Evolutionary conservation across 2,329 filamentous ascomycete species (phyloP).

Genomic region (Aspergillus uvarum): DNA sequence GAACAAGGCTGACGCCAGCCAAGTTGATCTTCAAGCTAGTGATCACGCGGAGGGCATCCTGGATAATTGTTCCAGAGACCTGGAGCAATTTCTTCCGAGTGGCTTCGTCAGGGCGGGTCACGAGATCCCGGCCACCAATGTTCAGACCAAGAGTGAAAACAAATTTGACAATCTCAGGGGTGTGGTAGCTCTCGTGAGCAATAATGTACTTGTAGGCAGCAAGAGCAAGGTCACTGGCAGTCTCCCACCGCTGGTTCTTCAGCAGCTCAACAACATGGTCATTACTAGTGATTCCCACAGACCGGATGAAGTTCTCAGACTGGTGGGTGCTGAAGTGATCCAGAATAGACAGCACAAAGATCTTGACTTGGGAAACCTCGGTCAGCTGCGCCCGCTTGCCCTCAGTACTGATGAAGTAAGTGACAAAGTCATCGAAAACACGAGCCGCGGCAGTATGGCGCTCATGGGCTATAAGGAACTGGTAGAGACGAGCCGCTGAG

Average conservation of each 20-base stretch:
- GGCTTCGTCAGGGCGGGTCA: slow-evolving; percentile 35
- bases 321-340: slow-evolving; percentile 37
- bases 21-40: slow-evolving; percentile 45
- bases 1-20: slow-evolving; percentile 40
- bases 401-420: slow-evolving; percentile 36
- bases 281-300: slow-evolving; percentile 38
- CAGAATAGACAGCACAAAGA: slow-evolving; percentile 35
- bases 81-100: slow-evolving; percentile 42
- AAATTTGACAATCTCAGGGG: slow-evolving; percentile 34
- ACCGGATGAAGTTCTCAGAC: slow-evolving; percentile 37
- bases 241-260: slow-evolving; percentile 29
- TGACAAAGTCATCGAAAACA: slow-evolving; percentile 32
- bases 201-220: slow-evolving; percentile 37
- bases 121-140: slow-evolving; percentile 39
- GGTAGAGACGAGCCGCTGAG: slow-evolving; percentile 36
- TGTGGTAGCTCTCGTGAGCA: slow-evolving; percentile 32
- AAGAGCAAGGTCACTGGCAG: slow-evolving; percentile 35
- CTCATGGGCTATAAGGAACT: slow-evolving; percentile 29
- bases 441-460: slow-evolving; percentile 25
- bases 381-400: slow-evolving; percentile 29
- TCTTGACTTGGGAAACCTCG: slow-evolving; percentile 28
- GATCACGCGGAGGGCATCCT: slow-evolving; percentile 43
- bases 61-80: slow-evolving; percentile 43
- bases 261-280: slow-evolving; percentile 32
- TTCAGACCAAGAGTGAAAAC: slow-evolving; percentile 35